These are phyloP conservation scores for Acer yangbiense DNA, from an alignment of 345 rosid species.

Conservation along the genomic window DNA sequence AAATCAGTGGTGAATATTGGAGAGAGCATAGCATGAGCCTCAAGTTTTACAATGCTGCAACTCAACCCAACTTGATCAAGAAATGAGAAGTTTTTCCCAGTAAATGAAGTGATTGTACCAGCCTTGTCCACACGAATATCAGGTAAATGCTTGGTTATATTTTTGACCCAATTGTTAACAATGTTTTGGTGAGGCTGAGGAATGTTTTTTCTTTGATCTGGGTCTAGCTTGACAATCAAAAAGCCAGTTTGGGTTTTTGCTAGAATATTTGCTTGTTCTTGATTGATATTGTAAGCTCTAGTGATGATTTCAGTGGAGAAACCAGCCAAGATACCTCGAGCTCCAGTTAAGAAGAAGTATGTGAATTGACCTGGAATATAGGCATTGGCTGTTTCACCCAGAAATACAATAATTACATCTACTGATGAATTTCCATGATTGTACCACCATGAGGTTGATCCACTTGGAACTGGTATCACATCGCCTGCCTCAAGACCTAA, in stretches of 20 bases:
- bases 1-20: constrained; percentile 19
- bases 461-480: constrained; percentile 24
- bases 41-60: constrained; percentile 12
- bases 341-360: constrained; percentile 33
- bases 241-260: constrained; percentile 18
- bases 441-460: constrained; percentile 43
- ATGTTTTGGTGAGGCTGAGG: background rate
- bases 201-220: constrained; percentile 14
- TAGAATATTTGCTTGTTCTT: constrained; percentile 21
- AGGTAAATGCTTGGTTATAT: constrained; percentile 4
- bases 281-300: constrained; percentile 18
- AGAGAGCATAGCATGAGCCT: constrained; percentile 28
- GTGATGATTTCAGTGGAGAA: constrained; percentile 28
- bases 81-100: constrained; percentile 7
- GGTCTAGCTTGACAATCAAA: constrained; percentile 21
- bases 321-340: constrained; percentile 21
- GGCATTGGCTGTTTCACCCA: constrained; percentile 33
- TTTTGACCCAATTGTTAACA: constrained; percentile 2
- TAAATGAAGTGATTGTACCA: constrained; percentile 22
- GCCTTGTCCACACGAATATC: constrained; percentile 18
- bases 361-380: constrained; percentile 32
- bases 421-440: constrained; percentile 25
- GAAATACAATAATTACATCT: constrained; percentile 22
- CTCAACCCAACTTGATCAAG: constrained; percentile 32
- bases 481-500: constrained; percentile 33